Conservation (phyloP, 495 filamentous ascomycete genomes). For the Penicillium mononematosum region DNA sequence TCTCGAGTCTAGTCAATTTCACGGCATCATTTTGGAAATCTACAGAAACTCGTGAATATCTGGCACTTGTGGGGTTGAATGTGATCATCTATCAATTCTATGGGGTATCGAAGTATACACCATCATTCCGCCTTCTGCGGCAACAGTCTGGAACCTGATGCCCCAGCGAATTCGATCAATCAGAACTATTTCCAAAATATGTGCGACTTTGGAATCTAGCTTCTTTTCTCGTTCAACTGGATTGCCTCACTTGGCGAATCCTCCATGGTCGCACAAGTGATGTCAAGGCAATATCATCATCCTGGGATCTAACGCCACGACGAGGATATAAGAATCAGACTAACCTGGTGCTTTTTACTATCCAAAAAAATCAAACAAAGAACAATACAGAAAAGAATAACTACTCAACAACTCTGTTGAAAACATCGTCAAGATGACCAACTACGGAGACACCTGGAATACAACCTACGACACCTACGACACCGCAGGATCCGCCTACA, state of each 20-base stretch:
- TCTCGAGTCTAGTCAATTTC: neutral
- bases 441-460: conserved; percentile 17
- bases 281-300: conserved; percentile 21
- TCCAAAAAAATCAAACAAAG: neutral
- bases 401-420: neutral
- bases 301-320: conserved; percentile 14
- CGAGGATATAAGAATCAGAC: conserved; percentile 12
- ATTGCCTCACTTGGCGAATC: conserved; percentile 19
- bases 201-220: neutral
- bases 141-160: conserved; percentile 16
- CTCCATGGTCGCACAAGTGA: conserved; percentile 9
- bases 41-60: neutral
- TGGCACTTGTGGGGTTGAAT: neutral
- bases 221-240: neutral
- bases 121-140: conserved; percentile 19
- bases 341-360: neutral
- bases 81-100: neutral
- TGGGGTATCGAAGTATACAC: neutral
- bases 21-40: neutral
- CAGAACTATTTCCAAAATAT: neutral
- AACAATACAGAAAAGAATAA: neutral
- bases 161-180: conserved; percentile 10
- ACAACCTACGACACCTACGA: conserved; percentile 18
- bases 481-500: conserved; percentile 17
- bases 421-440: conserved; percentile 25